Percentiles rank a stretch among this genome's conserved stretches.
Conservation (phyloP, 2,329 filamentous ascomycete species). For the Niveomyces coronatus region DNA sequence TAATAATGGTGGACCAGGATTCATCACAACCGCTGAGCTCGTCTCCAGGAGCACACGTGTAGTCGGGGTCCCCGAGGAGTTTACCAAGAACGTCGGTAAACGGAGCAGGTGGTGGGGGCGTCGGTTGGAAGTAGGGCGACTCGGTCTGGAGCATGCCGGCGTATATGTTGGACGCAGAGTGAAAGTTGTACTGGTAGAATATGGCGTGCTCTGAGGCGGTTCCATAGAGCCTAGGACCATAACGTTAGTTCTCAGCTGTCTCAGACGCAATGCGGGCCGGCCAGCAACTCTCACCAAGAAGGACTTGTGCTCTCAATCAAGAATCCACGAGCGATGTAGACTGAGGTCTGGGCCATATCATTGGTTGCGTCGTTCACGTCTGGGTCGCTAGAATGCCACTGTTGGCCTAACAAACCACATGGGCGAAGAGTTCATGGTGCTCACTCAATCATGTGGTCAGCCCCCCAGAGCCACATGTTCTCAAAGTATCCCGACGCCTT, state of each 20-base stretch:
- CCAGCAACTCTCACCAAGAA: slow-evolving; percentile 22
- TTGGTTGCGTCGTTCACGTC: slow-evolving; percentile 39
- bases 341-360: slow-evolving; percentile 33
- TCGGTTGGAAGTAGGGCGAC: slow-evolving; percentile 50
- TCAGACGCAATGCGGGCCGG: slow-evolving; percentile 17
- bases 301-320: slow-evolving; percentile 24
- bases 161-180: slow-evolving; percentile 35
- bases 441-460: slow-evolving; percentile 45
- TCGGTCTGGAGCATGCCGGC: slow-evolving; percentile 58
- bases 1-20: slow-evolving; percentile 16
- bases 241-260: background rate
- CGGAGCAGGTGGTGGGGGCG: slow-evolving; percentile 12
- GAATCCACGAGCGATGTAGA: slow-evolving; percentile 18
- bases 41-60: no score
- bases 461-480: slow-evolving; percentile 56
- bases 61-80: slow-evolving; percentile 10
- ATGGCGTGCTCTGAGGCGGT: slow-evolving; percentile 40
- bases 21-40: slow-evolving; percentile 14
- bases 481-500: slow-evolving; percentile 39
- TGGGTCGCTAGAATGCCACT: slow-evolving; percentile 8
- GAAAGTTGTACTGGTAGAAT: slow-evolving; percentile 41
- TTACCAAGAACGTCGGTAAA: slow-evolving; percentile 9
- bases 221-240: slow-evolving; percentile 26
- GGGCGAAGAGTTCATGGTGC: slow-evolving; percentile 1
- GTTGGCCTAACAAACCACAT: background rate